These are phyloP conservation scores for Rosa chinensis DNA, from an alignment of 306 rosid genomes.

Conservation along the genomic window DNA sequence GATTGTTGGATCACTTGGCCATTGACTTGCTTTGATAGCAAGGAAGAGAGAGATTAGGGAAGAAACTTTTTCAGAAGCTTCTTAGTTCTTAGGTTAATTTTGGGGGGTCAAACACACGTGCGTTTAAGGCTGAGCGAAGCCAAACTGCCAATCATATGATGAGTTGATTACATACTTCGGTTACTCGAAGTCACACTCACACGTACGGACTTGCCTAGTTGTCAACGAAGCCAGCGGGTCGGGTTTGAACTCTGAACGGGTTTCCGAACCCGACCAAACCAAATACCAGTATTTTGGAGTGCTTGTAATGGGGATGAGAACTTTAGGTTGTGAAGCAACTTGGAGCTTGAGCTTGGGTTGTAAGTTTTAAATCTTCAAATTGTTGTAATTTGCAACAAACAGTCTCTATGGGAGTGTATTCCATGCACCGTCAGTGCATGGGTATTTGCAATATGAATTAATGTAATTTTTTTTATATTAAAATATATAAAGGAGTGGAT, in stretches of 20 bases:
- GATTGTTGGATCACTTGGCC: conserved; percentile 21
- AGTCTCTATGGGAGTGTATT: too few species aligned
- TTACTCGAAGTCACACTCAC: conserved; percentile 11
- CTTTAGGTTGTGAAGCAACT: background rate
- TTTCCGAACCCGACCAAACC: background rate
- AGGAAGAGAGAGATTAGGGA: conserved; percentile 37
- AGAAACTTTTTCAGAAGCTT: conserved; percentile 35
- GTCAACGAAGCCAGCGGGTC: conserved; percentile 17
- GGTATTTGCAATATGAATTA: too few species aligned
- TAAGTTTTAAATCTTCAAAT: too few species aligned
- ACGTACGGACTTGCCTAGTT: conserved; percentile 4
- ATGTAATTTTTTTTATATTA: too few species aligned
- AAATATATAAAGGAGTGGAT: too few species aligned
- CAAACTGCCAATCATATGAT: conserved; percentile 18
- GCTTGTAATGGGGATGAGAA: background rate
- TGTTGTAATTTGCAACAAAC: too few species aligned
- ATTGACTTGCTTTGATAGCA: conserved; percentile 6
- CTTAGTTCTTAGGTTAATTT: conserved; percentile 32
- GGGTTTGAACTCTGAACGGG: conserved; percentile 10
- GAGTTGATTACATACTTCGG: background rate
- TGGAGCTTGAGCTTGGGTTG: too few species aligned
- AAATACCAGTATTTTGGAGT: background rate
- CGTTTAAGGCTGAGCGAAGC: conserved; percentile 9
- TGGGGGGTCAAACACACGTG: conserved; percentile 58
- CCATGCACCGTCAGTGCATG: too few species aligned